Conservation (phyloP, 1,284 basidiomycete genomes). For the Cutaneotrichosporon spelunceum region DNA sequence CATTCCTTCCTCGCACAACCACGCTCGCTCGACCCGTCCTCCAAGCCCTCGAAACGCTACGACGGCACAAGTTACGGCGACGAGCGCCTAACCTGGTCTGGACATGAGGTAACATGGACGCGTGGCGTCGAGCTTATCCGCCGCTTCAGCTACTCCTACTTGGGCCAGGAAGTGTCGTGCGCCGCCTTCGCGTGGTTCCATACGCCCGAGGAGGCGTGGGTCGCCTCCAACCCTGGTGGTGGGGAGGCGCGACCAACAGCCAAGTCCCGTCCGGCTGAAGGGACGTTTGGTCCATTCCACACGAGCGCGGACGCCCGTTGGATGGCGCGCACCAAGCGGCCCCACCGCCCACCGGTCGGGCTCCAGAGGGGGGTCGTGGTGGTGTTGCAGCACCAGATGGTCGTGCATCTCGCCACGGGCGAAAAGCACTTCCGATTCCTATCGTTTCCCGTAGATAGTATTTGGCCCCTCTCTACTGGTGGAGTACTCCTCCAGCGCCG, state of each 20-base stretch:
- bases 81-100: conserved; percentile 68
- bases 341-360: not conserved
- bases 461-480: conserved; percentile 64
- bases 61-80: conserved; percentile 30
- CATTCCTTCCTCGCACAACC: conserved; percentile 9
- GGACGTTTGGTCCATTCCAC: conserved; percentile 51
- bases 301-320: conserved; percentile 26
- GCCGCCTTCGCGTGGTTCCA: conserved; percentile 62
- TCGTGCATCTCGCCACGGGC: conserved; percentile 70
- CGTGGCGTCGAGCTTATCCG: conserved; percentile 66
- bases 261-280: not conserved
- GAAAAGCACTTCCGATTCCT: conserved; percentile 72
- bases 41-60: not conserved
- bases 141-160: conserved; percentile 69
- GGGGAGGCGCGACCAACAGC: not conserved
- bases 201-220: conserved; percentile 9
- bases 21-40: conserved; percentile 7
- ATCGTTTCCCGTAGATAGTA: conserved; percentile 72
- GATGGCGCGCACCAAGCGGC: not conserved
- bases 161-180: conserved; percentile 68
- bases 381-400: conserved; percentile 70
- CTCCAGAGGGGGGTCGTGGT: conserved; percentile 64
- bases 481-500: conserved; percentile 62
- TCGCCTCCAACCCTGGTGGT: not conserved
- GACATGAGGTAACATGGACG: conserved; percentile 64